These are phyloP conservation scores for Aspergillus ostianus DNA, from an alignment of 495 filamentous ascomycete species.

Conservation along the genomic window DNA sequence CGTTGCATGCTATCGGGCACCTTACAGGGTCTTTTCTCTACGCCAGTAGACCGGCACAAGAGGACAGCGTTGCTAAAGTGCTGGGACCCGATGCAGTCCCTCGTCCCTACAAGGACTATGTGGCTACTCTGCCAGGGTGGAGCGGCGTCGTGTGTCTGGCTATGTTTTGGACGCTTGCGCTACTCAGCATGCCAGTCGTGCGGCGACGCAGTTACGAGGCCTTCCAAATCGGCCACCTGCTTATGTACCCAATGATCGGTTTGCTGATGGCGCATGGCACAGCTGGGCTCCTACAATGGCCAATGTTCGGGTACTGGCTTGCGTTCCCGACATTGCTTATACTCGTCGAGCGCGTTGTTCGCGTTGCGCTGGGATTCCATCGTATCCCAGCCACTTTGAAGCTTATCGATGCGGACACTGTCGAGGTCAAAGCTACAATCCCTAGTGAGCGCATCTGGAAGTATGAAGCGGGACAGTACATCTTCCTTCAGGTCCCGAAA, in stretches of 20 bases:
- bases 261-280: conserved; percentile 10
- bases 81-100: neutral
- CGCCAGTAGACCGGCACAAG: neutral
- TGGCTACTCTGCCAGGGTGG: conserved; percentile 2
- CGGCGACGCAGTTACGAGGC: conserved; percentile 4
- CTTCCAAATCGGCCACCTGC: conserved; percentile 3
- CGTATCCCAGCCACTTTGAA: conserved; percentile 1
- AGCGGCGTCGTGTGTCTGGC: conserved; percentile 1
- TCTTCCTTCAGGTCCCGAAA: conserved; percentile 11
- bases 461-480: conserved; percentile 7
- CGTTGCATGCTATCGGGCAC: conserved; percentile 9
- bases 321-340: conserved; percentile 7
- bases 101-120: neutral
- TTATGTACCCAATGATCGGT: conserved; percentile 2
- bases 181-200: conserved; percentile 1
- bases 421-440: conserved; percentile 5
- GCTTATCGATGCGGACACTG: conserved; percentile 3
- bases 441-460: conserved; percentile 12
- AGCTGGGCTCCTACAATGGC: conserved; percentile 2
- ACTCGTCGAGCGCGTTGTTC: neutral
- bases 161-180: neutral
- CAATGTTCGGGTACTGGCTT: conserved; percentile 11
- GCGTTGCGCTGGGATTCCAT: neutral
- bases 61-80: neutral
- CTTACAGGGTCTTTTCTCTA: conserved; percentile 5